phyloP scores from a whole-genome alignment of 1,284 basidiomycete genomes.

The Sparassis latifolia region DNA sequence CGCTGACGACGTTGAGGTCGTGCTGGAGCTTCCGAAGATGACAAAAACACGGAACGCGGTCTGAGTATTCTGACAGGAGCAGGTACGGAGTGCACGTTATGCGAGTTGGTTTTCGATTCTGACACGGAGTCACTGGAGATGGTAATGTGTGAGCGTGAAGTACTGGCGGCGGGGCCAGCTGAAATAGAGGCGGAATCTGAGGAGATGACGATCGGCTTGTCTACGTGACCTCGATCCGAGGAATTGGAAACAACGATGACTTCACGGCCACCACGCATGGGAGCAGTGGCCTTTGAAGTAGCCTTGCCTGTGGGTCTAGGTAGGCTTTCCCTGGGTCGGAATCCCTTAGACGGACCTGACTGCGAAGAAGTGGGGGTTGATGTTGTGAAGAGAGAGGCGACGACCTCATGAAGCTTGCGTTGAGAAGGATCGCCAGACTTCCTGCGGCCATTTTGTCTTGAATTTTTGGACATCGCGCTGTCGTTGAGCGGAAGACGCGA shows the following conservation, averaged over 20 bases:
- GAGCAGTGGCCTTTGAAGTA: not conserved
- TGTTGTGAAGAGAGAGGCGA: too few relatives aligned
- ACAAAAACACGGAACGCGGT: conserved; percentile 2
- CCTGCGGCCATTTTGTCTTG: too few relatives aligned
- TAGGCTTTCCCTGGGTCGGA: too few relatives aligned
- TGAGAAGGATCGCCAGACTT: too few relatives aligned
- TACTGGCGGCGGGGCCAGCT: too few relatives aligned
- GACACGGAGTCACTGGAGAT: conserved; percentile 7
- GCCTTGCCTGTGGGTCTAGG: not conserved
- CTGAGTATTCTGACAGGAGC: not conserved
- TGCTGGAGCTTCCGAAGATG: not conserved
- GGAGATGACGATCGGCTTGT: conserved; percentile 7
- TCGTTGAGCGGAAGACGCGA: too few relatives aligned
- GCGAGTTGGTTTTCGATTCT: not conserved
- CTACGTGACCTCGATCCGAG: conserved; percentile 1
- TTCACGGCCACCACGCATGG: conserved; percentile 3
- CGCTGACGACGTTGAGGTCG: not conserved
- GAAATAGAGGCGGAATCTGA: conserved; percentile 1
- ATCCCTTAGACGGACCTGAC: too few relatives aligned
- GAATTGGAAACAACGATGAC: conserved; percentile 8
- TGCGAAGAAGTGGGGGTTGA: too few relatives aligned
- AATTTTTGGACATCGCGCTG: too few relatives aligned
- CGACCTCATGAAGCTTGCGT: too few relatives aligned
- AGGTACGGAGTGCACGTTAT: not conserved
- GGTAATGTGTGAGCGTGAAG: conserved; percentile 7